Evolutionary conservation across 495 filamentous ascomycete genomes (phyloP).

Genomic region (Xylaria longipes): DNA sequence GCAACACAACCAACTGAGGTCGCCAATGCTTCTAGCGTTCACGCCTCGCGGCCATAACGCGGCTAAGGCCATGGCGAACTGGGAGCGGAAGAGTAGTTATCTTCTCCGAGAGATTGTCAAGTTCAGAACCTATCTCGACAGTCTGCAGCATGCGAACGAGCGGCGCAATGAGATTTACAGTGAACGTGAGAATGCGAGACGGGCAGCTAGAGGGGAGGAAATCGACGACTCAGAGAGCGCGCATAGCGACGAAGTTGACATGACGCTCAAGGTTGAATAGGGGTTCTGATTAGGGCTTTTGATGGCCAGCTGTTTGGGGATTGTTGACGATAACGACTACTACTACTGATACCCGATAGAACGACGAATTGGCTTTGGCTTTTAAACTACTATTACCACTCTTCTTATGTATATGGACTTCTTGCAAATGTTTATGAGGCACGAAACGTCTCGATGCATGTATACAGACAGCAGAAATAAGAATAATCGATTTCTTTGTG

Average conservation of each 20-base stretch:
- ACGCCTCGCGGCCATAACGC: constrained; percentile 85
- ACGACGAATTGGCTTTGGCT: constrained; percentile 14
- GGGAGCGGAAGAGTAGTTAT: constrained; percentile 94
- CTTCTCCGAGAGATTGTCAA: constrained; percentile 95
- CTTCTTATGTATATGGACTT: constrained; percentile 16
- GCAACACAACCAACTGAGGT: constrained; percentile 83
- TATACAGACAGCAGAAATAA: not conserved
- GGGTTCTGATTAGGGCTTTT: not conserved
- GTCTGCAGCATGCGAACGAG: constrained; percentile 57
- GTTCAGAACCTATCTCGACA: constrained; percentile 92
- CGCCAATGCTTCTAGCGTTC: constrained; percentile 87
- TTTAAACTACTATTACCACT: constrained; percentile 2
- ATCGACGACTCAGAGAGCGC: constrained; percentile 34
- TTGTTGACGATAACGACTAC: constrained; percentile 24
- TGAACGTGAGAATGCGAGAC: constrained; percentile 53
- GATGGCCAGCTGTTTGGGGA: not conserved
- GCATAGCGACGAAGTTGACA: constrained; percentile 23
- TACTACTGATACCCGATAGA: constrained; percentile 26
- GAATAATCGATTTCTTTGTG: not conserved
- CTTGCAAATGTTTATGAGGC: not conserved
- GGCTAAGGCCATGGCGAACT: constrained; percentile 86
- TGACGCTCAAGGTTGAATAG: constrained; percentile 25
- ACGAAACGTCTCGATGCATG: not conserved
- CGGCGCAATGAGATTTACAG: constrained; percentile 54
- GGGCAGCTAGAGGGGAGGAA: constrained; percentile 47